These are phyloP conservation scores for Crotalaria pallida DNA, from an alignment of 306 rosid genomes.

Conservation along the genomic window DNA sequence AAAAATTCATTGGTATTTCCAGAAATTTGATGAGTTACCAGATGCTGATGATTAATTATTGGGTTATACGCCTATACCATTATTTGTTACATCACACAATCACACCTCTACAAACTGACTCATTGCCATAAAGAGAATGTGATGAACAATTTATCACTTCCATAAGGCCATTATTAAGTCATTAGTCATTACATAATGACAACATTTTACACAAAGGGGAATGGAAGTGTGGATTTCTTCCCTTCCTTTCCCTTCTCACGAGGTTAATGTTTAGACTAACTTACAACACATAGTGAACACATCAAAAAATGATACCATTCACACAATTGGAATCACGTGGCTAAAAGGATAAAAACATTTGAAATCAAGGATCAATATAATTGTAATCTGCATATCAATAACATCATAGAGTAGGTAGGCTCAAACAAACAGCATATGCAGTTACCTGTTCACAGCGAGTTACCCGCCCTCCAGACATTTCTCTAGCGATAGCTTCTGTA, in stretches of 20 bases:
- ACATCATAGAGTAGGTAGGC: not conserved
- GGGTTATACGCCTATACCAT: not conserved
- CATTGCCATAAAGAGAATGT: not conserved
- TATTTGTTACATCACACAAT: constrained; percentile 1
- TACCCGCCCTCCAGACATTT: constrained; percentile 72
- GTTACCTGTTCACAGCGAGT: constrained; percentile 65
- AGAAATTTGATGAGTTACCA: not conserved
- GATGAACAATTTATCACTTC: not conserved
- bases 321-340: not conserved
- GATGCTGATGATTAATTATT: not conserved
- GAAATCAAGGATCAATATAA: not conserved
- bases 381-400: not conserved
- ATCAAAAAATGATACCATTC: not conserved
- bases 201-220: not conserved
- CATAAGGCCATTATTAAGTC: not conserved
- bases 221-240: not conserved
- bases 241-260: not conserved
- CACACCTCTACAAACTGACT: not conserved
- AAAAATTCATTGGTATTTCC: not conserved
- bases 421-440: not conserved
- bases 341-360: not conserved
- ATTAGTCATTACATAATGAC: not conserved
- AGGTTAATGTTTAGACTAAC: not conserved
- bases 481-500: constrained; percentile 71
- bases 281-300: not conserved